phyloP scores from a whole-genome alignment of 2,329 filamentous ascomycete species.

The Samsoniella hepiali region DNA sequence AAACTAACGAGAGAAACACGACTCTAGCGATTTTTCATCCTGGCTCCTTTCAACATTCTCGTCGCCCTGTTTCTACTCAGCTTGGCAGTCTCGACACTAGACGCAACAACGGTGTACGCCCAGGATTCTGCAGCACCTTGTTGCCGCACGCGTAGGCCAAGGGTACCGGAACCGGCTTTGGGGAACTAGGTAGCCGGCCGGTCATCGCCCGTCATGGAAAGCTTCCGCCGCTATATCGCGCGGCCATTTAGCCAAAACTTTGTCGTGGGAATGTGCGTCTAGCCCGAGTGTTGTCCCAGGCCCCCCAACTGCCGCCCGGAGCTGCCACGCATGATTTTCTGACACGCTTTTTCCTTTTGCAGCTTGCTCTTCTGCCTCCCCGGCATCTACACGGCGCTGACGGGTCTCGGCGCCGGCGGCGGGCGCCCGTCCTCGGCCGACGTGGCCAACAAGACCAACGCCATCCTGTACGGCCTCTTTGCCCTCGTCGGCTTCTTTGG shows the following conservation, averaged over 20 bases:
- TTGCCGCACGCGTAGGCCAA: background rate
- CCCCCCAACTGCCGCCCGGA: too few relatives aligned
- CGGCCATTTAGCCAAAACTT: slow-evolving; percentile 14
- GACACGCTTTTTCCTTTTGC: background rate
- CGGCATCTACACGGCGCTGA: slow-evolving; percentile 25
- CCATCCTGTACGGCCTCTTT: slow-evolving; percentile 22
- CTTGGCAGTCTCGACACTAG: background rate
- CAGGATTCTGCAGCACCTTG: background rate
- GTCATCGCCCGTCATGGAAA: background rate
- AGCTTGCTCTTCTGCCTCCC: slow-evolving; percentile 24
- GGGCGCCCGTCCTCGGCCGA: slow-evolving; percentile 20
- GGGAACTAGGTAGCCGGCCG: background rate
- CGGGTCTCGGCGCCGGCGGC: slow-evolving; percentile 25
- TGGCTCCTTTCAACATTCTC: background rate
- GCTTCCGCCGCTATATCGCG: background rate
- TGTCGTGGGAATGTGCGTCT: slow-evolving; percentile 9
- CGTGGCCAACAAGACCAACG: slow-evolving; percentile 22
- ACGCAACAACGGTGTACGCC: background rate
- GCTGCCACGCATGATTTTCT: background rate
- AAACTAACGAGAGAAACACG: background rate
- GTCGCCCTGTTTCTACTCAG: background rate
- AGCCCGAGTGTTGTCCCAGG: background rate
- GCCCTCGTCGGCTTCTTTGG: slow-evolving; percentile 20
- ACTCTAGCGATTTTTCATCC: background rate
- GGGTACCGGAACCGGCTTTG: background rate